These are phyloP conservation scores for Penstemon barbatus DNA, from an alignment of 257 asterid species.

Conservation along the genomic window DNA sequence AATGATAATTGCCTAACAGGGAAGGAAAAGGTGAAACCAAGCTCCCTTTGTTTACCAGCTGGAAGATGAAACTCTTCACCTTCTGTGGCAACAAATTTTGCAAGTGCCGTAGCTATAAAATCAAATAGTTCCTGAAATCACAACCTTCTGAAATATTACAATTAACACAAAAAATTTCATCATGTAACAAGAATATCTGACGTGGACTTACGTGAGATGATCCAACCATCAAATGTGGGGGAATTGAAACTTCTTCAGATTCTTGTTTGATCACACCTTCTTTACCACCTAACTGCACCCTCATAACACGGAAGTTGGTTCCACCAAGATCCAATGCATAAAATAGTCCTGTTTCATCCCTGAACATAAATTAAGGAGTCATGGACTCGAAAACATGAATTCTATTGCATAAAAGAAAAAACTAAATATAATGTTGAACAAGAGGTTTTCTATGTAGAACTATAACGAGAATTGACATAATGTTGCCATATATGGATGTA, in stretches of 20 bases:
- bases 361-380: constrained; percentile 33
- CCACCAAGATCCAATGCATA: constrained; percentile 97
- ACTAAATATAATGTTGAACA: not conserved
- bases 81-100: constrained; percentile 76
- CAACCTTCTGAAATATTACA: constrained; percentile 16
- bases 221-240: constrained; percentile 86
- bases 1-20: constrained; percentile 81
- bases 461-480: not conserved
- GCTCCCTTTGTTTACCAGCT: constrained; percentile 76
- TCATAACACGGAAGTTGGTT: constrained; percentile 87
- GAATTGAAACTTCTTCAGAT: constrained; percentile 71
- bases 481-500: not conserved
- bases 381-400: constrained; percentile 7
- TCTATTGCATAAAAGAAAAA: constrained; percentile 14
- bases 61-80: constrained; percentile 59
- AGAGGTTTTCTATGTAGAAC: not conserved
- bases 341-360: constrained; percentile 77
- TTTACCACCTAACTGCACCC: constrained; percentile 74
- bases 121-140: constrained; percentile 68
- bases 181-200: not conserved
- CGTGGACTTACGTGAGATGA: constrained; percentile 66
- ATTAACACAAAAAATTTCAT: constrained; percentile 10
- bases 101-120: constrained; percentile 70
- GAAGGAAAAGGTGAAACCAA: constrained; percentile 96
- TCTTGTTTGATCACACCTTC: constrained; percentile 54